These are phyloP conservation scores for Phytophthora ramorum DNA, from an alignment of 352 stramenopile genomes.

Conservation along the genomic window DNA sequence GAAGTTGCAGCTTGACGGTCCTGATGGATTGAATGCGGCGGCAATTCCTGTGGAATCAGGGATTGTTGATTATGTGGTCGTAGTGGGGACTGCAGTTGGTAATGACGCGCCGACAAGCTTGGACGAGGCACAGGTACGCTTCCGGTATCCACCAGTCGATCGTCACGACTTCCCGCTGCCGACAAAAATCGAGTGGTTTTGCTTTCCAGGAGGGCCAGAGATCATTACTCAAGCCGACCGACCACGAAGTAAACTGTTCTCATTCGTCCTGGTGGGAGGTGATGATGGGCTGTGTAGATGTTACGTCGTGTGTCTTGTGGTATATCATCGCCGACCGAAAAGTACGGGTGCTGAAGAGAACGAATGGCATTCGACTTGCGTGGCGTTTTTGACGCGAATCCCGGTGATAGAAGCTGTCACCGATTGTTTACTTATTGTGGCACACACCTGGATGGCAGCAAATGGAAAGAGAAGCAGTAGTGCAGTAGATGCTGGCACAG, in stretches of 20 bases:
- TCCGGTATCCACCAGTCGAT: slow-evolving; percentile 67
- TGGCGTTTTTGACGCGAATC: slow-evolving; percentile 77
- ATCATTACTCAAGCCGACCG: slow-evolving; percentile 51
- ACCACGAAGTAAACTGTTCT: slow-evolving; percentile 70
- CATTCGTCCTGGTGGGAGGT: slow-evolving; percentile 81
- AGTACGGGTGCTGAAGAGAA: slow-evolving; percentile 22
- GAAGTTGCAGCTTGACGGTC: slow-evolving; percentile 23
- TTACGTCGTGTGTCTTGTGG: slow-evolving; percentile 75
- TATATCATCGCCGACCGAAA: slow-evolving; percentile 57
- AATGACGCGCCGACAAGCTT: slow-evolving; percentile 3
- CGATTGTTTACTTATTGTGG: slow-evolving; percentile 62
- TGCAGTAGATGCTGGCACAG: neutral
- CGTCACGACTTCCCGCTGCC: slow-evolving; percentile 69
- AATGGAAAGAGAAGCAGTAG: slow-evolving; percentile 5
- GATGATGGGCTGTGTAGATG: slow-evolving; percentile 73
- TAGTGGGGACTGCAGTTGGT: slow-evolving; percentile 49
- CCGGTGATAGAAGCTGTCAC: slow-evolving; percentile 65
- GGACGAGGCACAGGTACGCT: slow-evolving; percentile 67
- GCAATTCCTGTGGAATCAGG: slow-evolving; percentile 57
- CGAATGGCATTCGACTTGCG: slow-evolving; percentile 71
- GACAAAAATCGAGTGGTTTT: slow-evolving; percentile 92
- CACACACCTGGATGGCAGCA: slow-evolving; percentile 54
- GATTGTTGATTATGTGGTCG: slow-evolving; percentile 82
- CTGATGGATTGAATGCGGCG: slow-evolving; percentile 3
- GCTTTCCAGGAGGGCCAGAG: slow-evolving; percentile 77